phyloP scores from a whole-genome alignment of 805 yeast species.

The Candida silvicultrix region DNA sequence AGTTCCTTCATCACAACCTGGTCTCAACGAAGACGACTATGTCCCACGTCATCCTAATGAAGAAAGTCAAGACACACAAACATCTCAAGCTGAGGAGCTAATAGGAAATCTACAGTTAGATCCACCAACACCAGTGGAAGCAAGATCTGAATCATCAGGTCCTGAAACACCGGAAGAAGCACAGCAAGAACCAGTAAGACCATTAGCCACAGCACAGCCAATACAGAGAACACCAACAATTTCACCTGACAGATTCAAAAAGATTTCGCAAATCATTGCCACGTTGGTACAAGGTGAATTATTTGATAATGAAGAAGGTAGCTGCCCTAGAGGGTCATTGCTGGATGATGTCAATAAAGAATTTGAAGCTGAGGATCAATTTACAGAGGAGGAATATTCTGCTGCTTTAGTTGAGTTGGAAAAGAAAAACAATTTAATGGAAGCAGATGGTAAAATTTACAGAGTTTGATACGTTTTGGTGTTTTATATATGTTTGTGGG shows the following conservation, averaged over 20 bases:
- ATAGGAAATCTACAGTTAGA: background rate
- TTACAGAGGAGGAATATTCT: slow-evolving; percentile 34
- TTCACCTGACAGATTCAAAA: slow-evolving; percentile 43
- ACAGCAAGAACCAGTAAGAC: background rate
- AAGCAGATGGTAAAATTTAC: slow-evolving; percentile 43
- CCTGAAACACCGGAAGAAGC: background rate
- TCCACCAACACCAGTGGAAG: slow-evolving; percentile 1
- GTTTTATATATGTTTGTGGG: background rate
- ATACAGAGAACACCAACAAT: slow-evolving; percentile 27
- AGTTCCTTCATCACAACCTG: slow-evolving; percentile 9
- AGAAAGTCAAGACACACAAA: slow-evolving; percentile 9
- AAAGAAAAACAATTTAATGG: slow-evolving; percentile 39
- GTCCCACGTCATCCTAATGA: slow-evolving; percentile 9
- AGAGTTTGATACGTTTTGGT: slow-evolving; percentile 24
- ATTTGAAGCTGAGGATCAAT: slow-evolving; percentile 42
- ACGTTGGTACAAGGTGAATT: slow-evolving; percentile 36
- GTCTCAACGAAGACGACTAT: slow-evolving; percentile 10
- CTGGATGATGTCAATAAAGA: slow-evolving; percentile 36
- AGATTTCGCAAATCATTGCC: slow-evolving; percentile 41
- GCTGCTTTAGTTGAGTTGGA: slow-evolving; percentile 38
- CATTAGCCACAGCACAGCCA: background rate
- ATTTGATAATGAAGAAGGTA: slow-evolving; percentile 40
- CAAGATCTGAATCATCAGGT: slow-evolving; percentile 5
- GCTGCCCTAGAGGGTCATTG: slow-evolving; percentile 32
- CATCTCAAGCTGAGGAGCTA: slow-evolving; percentile 3